phyloP scores from a whole-genome alignment of 805 yeast genomes.

The Kodamaea lidongshanica region DNA sequence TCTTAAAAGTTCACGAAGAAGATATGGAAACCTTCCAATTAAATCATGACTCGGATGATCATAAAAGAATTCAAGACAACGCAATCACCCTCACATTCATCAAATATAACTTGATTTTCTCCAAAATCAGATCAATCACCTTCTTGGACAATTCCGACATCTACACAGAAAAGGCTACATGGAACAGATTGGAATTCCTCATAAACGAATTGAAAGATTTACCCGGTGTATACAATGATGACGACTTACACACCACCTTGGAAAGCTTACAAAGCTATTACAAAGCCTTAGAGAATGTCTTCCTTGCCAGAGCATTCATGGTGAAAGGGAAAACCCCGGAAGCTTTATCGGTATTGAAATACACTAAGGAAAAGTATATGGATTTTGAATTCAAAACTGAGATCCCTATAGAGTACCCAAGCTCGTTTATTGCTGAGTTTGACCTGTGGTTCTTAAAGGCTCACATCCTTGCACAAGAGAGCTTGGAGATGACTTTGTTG shows the following conservation, averaged over 20 bases:
- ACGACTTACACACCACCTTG: slow-evolving; percentile 53
- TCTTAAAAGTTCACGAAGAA: slow-evolving; percentile 52
- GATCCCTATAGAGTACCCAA: slow-evolving; percentile 40
- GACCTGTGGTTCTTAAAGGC: slow-evolving; percentile 18
- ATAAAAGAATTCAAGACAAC: slow-evolving; percentile 58
- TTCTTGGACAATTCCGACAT: slow-evolving; percentile 46
- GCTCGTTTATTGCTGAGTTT: slow-evolving; percentile 28
- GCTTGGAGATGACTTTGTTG: slow-evolving; percentile 18
- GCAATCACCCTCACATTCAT: slow-evolving; percentile 73
- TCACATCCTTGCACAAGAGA: slow-evolving; percentile 46
- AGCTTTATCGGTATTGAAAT: slow-evolving; percentile 39
- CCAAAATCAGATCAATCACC: slow-evolving; percentile 65
- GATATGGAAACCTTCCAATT: slow-evolving; percentile 43
- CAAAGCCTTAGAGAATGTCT: slow-evolving; percentile 35
- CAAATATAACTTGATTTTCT: slow-evolving; percentile 57
- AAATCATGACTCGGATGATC: slow-evolving; percentile 40
- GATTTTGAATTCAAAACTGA: slow-evolving; percentile 24
- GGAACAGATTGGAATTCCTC: too few species aligned
- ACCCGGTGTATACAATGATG: slow-evolving; percentile 91
- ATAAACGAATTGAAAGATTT: slow-evolving; percentile 70
- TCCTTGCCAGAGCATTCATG: slow-evolving; percentile 43
- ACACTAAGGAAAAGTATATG: slow-evolving; percentile 17
- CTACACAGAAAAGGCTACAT: slow-evolving; percentile 46
- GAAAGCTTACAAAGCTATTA: slow-evolving; percentile 44
- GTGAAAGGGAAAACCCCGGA: slow-evolving; percentile 36